phyloP scores from a whole-genome alignment of 1,139 yeast species.

The Candida labiduridarum region DNA sequence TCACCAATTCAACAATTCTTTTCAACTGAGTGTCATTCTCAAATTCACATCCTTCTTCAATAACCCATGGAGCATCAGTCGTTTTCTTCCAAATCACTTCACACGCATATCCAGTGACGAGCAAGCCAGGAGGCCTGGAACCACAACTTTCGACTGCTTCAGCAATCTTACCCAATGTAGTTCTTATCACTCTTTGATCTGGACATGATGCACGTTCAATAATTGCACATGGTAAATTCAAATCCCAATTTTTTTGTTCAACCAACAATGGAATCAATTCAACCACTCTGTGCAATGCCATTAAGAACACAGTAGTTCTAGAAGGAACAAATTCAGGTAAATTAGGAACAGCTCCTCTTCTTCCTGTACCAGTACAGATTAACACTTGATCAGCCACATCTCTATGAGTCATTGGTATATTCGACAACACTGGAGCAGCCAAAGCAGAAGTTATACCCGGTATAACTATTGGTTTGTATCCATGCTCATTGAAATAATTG shows the following conservation, averaged over 20 bases:
- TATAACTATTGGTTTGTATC: slow-evolving; percentile 70
- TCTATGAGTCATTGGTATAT: slow-evolving; percentile 90
- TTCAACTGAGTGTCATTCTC: slow-evolving; percentile 9
- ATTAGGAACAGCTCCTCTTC: slow-evolving; percentile 79
- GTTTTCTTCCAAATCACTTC: slow-evolving; percentile 45
- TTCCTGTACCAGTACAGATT: slow-evolving; percentile 93
- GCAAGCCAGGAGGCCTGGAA: slow-evolving; percentile 90
- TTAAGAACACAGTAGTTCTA: slow-evolving; percentile 84
- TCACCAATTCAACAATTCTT: slow-evolving; percentile 6
- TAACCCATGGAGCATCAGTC: slow-evolving; percentile 37
- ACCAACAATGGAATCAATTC: slow-evolving; percentile 65
- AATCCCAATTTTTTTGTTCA: slow-evolving; percentile 63
- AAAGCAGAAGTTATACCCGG: slow-evolving; percentile 93
- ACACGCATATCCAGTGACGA: slow-evolving; percentile 83
- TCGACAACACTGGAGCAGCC: slow-evolving; percentile 84
- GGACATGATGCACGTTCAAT: slow-evolving; percentile 93
- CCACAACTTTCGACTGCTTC: slow-evolving; percentile 81
- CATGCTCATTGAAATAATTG: slow-evolving; percentile 64
- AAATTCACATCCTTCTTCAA: slow-evolving; percentile 57
- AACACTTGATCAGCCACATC: slow-evolving; percentile 92
- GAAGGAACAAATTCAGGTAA: slow-evolving; percentile 72
- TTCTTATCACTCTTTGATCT: slow-evolving; percentile 84
- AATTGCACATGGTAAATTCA: slow-evolving; percentile 75
- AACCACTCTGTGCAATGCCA: slow-evolving; percentile 85
- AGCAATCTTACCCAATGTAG: slow-evolving; percentile 65